Evolutionary conservation across 2,329 filamentous ascomycete genomes (phyloP), one percentile per base, ranked within the genome.

Genomic region (Alternaria incomplexa): DNA sequence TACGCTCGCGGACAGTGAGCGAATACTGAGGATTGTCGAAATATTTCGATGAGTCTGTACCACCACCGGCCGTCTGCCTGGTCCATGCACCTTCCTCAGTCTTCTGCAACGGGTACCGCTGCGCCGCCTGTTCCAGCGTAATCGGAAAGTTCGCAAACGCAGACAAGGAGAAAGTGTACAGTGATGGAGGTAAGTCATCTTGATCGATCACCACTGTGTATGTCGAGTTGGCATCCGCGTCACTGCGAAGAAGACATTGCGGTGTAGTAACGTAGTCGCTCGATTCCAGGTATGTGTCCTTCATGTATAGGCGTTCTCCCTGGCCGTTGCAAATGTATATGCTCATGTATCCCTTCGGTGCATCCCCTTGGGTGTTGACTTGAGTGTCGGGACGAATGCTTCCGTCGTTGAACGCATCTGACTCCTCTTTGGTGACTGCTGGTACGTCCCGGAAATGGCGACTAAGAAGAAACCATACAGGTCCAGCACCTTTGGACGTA

Each of bases 181-280:
- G 85, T 1, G 88, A 85, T 4, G 91, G 82, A 2, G 92, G 90
- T 5, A 98, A 85, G 40, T 91, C 90, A 72, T 96, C 90, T 71
- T 96, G 91, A 15, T 93, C 90, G 26, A 93, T 84, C 8, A 94
- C 92, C 6, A 92, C 82, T 0, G 88, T 90, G 70, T 88, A 88
- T 1, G 81, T 81, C 11, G 81, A 81, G 15, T 81, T 78, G 2
- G 84, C 77, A n/a, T 84, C 80, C 61, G 85, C 85, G 26, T 92
- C 87, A 64, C 97, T 86, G 61, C 91, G 90, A 47, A 96, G 88
- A 8, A 99, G 87, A 0, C 92, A 97, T 78, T 98, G 96, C 2
- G 93, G 93, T 3, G 94, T 96, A 79, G 97, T 95, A 32, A 98
- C 93, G 66, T 93, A 97, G n/a, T 93, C 92, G 0, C 91, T 91